Evolutionary conservation across 306 rosid species (phyloP), one percentile per base, ranked within the genome.

Genomic region (Dicorynia guianensis): DNA sequence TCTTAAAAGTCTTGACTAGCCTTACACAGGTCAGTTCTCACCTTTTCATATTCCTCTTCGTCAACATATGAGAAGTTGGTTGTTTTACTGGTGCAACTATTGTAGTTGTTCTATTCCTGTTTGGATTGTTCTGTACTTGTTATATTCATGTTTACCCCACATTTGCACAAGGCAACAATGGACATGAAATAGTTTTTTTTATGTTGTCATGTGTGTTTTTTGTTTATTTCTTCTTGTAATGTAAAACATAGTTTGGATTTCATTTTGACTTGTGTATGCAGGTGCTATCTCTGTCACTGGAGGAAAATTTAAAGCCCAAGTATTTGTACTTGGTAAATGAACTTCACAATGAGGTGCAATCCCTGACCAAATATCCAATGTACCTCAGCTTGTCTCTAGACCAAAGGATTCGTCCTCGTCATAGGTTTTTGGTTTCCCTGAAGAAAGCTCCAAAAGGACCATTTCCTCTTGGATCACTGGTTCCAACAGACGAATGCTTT

Each of bases 371-470:
- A 79, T 96, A 96, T 81, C 99, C 99, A 0, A 89, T 81, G 91
- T 96, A 96, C 80, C 87, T 96, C 63, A 96, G 98, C 88, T 84
- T 96, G 83, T 92, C 99, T 48, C 84, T 96, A 75, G 97, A 96
- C 69, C 97, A 96, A 85, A 89, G 99, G 88, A 96, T 96, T 55
- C 99, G 99, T 34, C 99, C 99, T 67, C 99, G 99, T 60, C 98
- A 96, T 75, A 85, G 83, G 81, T 96, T 92, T 86, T 81, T 96
- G 80, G 97, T 96, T 83, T 82, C 87, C 15, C 87, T 96, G 38
- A 92, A 96, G 97, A 96, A 92, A 88, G 98, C 91, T 61, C 99
- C 98, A 8, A 89, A 92, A 77, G 99, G 99, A 4, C 99, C 99
- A 4, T 96, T 96, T 83, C 99, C 99, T 42, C 89, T 96, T 20